Evolutionary conservation across 306 rosid species (phyloP).

Genomic region (Alnus rubra): DNA sequence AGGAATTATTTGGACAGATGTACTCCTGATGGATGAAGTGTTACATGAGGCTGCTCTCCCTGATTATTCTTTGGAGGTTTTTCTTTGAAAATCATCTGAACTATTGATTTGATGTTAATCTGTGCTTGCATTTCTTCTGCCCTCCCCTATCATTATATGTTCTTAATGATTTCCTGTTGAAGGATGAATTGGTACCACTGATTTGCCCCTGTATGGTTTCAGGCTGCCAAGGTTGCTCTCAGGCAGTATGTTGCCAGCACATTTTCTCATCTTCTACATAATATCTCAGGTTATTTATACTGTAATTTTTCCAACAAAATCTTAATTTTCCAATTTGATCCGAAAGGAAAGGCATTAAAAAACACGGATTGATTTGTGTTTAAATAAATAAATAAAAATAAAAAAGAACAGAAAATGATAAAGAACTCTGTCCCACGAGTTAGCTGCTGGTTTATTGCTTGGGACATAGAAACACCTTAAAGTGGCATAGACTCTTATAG

Average conservation of each 20-base stretch:
- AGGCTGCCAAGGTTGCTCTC: conserved; percentile 63
- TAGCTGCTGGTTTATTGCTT: conserved; percentile 17
- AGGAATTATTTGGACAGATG: conserved; percentile 73
- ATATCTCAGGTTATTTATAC: conserved; percentile 57
- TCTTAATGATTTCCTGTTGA: conserved; percentile 17
- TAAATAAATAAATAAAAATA: no score
- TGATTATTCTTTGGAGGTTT: conserved; percentile 68
- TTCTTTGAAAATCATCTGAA: conserved; percentile 19
- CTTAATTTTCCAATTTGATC: conserved; percentile 19
- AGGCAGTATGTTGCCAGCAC: conserved; percentile 46
- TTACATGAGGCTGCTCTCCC: conserved; percentile 66
- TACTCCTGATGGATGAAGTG: conserved; percentile 68
- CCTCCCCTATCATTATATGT: conserved; percentile 5
- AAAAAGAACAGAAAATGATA: not conserved
- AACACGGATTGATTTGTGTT: not conserved
- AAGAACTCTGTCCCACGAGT: not conserved
- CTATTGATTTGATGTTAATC: conserved; percentile 23
- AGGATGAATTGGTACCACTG: conserved; percentile 12
- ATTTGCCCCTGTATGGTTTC: conserved; percentile 32
- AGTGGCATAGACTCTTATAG: conserved; percentile 9
- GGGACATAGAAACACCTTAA: conserved; percentile 19
- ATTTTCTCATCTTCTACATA: conserved; percentile 67
- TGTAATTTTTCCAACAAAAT: conserved; percentile 25
- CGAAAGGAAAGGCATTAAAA: conserved; percentile 16
- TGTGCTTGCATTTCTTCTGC: conserved; percentile 8